These are phyloP conservation scores for Fragosphaeria purpurea DNA, from an alignment of 2,329 filamentous ascomycete species.

Conservation along the genomic window DNA sequence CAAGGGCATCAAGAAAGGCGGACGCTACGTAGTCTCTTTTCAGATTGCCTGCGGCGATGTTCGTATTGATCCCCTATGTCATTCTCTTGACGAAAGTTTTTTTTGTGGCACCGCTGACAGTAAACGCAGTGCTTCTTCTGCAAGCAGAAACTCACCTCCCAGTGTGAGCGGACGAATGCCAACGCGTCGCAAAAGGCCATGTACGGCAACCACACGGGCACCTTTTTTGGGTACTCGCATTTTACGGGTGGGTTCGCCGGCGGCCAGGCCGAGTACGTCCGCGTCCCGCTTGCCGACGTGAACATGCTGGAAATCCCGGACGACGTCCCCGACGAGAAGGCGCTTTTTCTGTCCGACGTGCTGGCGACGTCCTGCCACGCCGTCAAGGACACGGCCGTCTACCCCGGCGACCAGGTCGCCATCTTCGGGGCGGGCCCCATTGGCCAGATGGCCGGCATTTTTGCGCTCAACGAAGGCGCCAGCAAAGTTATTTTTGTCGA, in stretches of 20 bases:
- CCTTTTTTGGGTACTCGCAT: conserved; percentile 64
- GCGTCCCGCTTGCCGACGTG: conserved; percentile 70
- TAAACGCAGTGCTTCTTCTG: conserved; percentile 58
- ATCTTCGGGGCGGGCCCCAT: conserved; percentile 83
- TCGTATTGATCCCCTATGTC: background rate
- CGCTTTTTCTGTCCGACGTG: conserved; percentile 71
- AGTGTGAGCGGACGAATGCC: conserved; percentile 70
- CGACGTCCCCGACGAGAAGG: conserved; percentile 73
- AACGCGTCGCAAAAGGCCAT: conserved; percentile 62
- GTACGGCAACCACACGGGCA: conserved; percentile 70
- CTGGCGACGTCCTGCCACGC: conserved; percentile 70
- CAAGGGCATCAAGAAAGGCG: conserved; percentile 45
- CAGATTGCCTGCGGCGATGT: conserved; percentile 61
- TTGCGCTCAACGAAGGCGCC: conserved; percentile 65
- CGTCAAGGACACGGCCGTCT: conserved; percentile 76
- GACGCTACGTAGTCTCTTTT: conserved; percentile 74
- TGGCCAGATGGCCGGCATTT: conserved; percentile 73
- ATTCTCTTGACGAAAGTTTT: background rate
- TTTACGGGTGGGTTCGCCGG: conserved; percentile 83
- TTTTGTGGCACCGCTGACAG: too few relatives aligned
- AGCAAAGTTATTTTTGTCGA: conserved; percentile 71
- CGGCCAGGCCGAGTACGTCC: conserved; percentile 77
- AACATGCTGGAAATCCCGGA: conserved; percentile 74
- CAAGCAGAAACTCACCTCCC: conserved; percentile 64
- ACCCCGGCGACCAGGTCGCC: conserved; percentile 64